phyloP scores from a whole-genome alignment of 2,329 filamentous ascomycete species.

The Diaporthe citrichinensis region DNA sequence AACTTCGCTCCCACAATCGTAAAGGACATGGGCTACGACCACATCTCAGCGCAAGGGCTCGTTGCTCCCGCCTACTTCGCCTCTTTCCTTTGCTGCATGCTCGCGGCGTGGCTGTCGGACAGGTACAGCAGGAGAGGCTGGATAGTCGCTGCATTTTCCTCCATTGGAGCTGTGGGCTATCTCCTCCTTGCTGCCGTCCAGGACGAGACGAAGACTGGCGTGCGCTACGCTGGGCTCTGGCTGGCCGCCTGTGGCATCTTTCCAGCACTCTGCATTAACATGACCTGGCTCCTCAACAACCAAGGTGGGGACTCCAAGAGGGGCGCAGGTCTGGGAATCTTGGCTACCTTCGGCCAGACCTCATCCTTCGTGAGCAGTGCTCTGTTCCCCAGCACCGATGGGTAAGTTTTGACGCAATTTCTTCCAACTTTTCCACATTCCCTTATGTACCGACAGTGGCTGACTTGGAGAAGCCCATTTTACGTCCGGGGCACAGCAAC shows the following conservation, averaged over 20 bases:
- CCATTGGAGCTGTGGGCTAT: conserved; percentile 52
- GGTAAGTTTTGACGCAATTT: conserved; percentile 39
- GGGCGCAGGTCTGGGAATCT: conserved; percentile 46
- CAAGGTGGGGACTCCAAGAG: conserved; percentile 49
- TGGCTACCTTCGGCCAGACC: conserved; percentile 49
- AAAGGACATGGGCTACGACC: neutral
- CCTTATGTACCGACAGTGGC: neutral
- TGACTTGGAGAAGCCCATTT: neutral
- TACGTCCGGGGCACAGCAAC: neutral
- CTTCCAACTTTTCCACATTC: too few species aligned
- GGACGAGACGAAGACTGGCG: conserved; percentile 46
- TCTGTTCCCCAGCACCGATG: conserved; percentile 46
- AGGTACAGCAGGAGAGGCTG: conserved; percentile 52
- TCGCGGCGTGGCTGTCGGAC: conserved; percentile 53
- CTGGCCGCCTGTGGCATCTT: conserved; percentile 54
- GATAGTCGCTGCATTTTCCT: conserved; percentile 49
- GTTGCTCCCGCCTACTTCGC: conserved; percentile 54
- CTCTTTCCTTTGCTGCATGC: conserved; percentile 53
- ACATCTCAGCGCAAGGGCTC: neutral
- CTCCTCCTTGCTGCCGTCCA: conserved; percentile 48
- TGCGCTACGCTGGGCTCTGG: conserved; percentile 55
- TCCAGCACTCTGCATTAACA: conserved; percentile 48
- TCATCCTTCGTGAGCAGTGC: conserved; percentile 49
- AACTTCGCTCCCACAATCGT: conserved; percentile 10
- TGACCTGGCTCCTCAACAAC: conserved; percentile 52